Conservation (phyloP, 2,329 filamentous ascomycete genomes). For the Xylariales sp. region DNA sequence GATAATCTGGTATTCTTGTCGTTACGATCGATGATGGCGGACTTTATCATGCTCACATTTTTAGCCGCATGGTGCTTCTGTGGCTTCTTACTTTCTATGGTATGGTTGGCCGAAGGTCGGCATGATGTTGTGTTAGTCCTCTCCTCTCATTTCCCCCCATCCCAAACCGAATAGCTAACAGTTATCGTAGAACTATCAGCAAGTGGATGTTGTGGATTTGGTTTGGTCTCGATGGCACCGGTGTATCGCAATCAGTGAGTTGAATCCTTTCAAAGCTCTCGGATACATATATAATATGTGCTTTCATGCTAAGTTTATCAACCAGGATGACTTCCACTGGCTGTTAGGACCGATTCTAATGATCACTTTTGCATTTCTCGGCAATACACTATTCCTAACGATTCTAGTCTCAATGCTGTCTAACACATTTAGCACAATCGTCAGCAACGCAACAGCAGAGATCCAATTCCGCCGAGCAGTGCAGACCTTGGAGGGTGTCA, state of each 20-base stretch:
- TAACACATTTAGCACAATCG: slow-evolving; percentile 78
- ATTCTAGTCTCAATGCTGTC: slow-evolving; percentile 84
- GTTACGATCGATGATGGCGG: slow-evolving; percentile 77
- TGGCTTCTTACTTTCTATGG: slow-evolving; percentile 74
- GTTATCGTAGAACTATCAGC: slow-evolving; percentile 57
- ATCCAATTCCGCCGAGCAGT: slow-evolving; percentile 80
- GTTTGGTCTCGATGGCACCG: slow-evolving; percentile 77
- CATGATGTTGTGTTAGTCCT: slow-evolving; percentile 51
- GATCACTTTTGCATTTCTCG: slow-evolving; percentile 80
- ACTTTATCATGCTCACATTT: slow-evolving; percentile 74
- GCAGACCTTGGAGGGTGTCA: slow-evolving; percentile 79
- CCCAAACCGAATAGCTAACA: background rate
- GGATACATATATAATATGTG: too few relatives aligned
- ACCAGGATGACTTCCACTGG: slow-evolving; percentile 64
- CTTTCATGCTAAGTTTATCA: slow-evolving; percentile 6
- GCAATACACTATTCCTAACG: slow-evolving; percentile 84
- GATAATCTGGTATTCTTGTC: slow-evolving; percentile 83
- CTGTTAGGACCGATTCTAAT: slow-evolving; percentile 76
- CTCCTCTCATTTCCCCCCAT: background rate
- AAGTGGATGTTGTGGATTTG: slow-evolving; percentile 95
- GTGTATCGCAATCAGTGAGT: slow-evolving; percentile 52
- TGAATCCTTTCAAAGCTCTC: background rate
- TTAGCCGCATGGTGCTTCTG: slow-evolving; percentile 80
- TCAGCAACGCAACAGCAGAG: slow-evolving; percentile 73
- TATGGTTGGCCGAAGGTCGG: slow-evolving; percentile 67